These are phyloP conservation scores for Pseudognaphalium luteoalbum DNA, from an alignment of 129 eudicot genomes.

Conservation along the genomic window DNA sequence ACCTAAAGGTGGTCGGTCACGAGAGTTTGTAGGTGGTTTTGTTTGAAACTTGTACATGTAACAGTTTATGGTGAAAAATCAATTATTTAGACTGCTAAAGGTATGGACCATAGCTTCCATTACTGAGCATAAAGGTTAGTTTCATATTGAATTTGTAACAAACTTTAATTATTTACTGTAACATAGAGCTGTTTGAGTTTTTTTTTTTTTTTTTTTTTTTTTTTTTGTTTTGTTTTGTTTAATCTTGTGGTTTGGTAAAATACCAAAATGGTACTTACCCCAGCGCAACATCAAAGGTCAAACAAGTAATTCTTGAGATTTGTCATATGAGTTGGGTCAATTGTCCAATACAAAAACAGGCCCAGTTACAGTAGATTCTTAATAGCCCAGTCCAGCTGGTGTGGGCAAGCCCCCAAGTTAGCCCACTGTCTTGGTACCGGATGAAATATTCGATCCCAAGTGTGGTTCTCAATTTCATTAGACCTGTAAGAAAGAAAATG, in stretches of 20 bases:
- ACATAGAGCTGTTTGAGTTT: no score
- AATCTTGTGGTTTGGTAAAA: no score
- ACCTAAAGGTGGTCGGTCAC: conserved; percentile 4
- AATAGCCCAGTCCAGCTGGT: background rate
- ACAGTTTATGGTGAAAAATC: background rate
- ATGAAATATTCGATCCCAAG: background rate
- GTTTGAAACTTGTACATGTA: background rate
- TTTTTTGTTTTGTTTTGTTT: no score
- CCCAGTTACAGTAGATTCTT: background rate
- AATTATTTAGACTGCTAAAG: background rate
- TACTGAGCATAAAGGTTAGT: no score
- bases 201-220: no score
- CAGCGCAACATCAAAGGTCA: no score
- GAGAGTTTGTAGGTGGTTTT: conserved; percentile 5
- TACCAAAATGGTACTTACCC: no score
- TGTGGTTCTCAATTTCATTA: no score
- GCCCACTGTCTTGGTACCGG: background rate
- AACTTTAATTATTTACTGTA: no score
- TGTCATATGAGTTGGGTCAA: background rate
- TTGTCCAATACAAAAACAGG: background rate
- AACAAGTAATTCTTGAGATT: background rate
- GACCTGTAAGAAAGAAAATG: no score
- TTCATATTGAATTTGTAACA: no score
- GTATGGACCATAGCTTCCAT: no score
- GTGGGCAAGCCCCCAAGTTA: background rate